Evolutionary conservation across 2,329 filamentous ascomycete genomes (phyloP), one percentile per base, ranked within the genome.

Genomic region (Nemania sp.): DNA sequence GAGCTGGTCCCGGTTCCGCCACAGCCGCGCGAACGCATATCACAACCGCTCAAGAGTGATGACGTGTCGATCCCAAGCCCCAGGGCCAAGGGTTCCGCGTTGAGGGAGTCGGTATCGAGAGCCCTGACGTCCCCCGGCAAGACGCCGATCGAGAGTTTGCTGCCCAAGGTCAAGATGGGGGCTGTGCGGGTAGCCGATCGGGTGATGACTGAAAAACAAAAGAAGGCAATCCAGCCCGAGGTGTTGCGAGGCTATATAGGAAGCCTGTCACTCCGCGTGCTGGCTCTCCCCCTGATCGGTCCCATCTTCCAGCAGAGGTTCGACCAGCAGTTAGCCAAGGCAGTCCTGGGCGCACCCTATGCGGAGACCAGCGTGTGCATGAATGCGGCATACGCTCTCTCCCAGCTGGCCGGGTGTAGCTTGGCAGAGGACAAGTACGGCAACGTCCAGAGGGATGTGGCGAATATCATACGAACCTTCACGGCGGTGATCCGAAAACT

Each of bases 371-470:
- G 84, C 32, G 78, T 89, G 15, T 88, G 92, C 66, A 76, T 90
- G 52, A 87, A 94, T 71, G 89, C 91, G 1, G 81, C 88, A n/a
- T 86, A 87, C 60, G 84, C 89, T 0, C 77, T 95, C 40, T 86
- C 85, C 12, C 81, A 83, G 51, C 81, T 98, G 29, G 84, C 90
- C 0, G 83, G 91, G 3, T 84, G 84, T 63, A 94, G 90, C 74
- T 77, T 97, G 55, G 79, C 80, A 3, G 93, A 98, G 74, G 94
- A 98, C 73, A 83, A 83, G 48, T 95, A 87, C 71, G 94, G 94
- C 13, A 90, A 91, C 67, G 94, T 96, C n/a, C 89, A 96, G 66
- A 82, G 87, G 45, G 90, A 95, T 65, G 87, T 98, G 2, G 86
- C 90, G 1, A 78, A 77, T 50, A 88, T 96, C 58, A 85, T 97